These are phyloP conservation scores for Pascua sp. DNA, from an alignment of 1,284 basidiomycete genomes.

Conservation along the genomic window DNA sequence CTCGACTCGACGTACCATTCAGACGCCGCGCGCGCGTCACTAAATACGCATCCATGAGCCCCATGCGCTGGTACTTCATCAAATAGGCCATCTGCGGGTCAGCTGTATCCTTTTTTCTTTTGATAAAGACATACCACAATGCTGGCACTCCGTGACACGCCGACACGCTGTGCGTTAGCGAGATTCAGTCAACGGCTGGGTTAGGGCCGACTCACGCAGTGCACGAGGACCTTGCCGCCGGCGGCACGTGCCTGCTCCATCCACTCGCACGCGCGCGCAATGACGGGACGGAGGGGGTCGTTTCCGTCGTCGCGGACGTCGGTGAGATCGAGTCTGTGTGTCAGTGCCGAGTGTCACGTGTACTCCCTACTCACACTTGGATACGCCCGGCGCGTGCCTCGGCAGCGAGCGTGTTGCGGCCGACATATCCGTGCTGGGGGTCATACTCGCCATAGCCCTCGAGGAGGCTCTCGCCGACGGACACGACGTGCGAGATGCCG, in stretches of 20 bases:
- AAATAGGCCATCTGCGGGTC: constrained; percentile 76
- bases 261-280: constrained; percentile 84
- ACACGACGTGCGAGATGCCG: constrained; percentile 97
- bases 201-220: constrained; percentile 57
- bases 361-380: constrained; percentile 31
- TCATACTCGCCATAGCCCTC: constrained; percentile 25
- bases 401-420: constrained; percentile 37
- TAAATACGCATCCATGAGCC: constrained; percentile 88
- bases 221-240: constrained; percentile 88
- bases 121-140: constrained; percentile 63
- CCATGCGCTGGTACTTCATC: constrained; percentile 85
- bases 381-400: constrained; percentile 41
- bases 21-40: constrained; percentile 44
- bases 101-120: not conserved
- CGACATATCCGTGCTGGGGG: constrained; percentile 28
- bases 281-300: constrained; percentile 82
- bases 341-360: not conserved
- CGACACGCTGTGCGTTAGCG: constrained; percentile 59
- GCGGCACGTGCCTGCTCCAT: constrained; percentile 77
- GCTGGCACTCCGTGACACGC: constrained; percentile 87
- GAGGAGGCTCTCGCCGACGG: constrained; percentile 71
- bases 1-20: constrained; percentile 32
- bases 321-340: constrained; percentile 39
- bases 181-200: constrained; percentile 18
- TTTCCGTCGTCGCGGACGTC: constrained; percentile 80